These are phyloP conservation scores for Penicillium sp. DNA, from an alignment of 2,329 filamentous ascomycete species.

Conservation along the genomic window DNA sequence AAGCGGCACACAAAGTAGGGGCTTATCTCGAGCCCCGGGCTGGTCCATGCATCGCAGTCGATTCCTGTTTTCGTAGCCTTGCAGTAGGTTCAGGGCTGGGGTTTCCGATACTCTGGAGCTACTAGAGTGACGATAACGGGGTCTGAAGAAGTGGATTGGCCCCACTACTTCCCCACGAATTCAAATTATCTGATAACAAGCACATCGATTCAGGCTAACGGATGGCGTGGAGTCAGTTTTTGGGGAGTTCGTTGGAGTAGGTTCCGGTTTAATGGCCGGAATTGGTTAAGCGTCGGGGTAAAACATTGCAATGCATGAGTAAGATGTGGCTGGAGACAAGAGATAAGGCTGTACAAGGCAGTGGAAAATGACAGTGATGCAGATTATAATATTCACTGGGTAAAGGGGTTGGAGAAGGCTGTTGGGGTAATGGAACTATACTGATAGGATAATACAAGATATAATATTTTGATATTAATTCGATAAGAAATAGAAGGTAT, in stretches of 20 bases:
- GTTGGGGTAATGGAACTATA: background rate
- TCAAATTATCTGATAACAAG: constrained; percentile 14
- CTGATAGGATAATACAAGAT: background rate
- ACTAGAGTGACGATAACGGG: constrained; percentile 3
- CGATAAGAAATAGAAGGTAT: background rate
- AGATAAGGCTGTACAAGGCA: background rate
- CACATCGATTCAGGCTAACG: background rate
- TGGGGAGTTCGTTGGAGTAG: constrained; percentile 9
- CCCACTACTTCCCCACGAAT: constrained; percentile 16
- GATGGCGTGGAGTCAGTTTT: background rate
- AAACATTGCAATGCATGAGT: background rate
- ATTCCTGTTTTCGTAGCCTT: background rate
- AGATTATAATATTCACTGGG: background rate
- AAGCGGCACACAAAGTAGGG: background rate
- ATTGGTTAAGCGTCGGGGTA: constrained; percentile 5
- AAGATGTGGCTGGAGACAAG: background rate
- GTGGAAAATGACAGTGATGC: background rate
- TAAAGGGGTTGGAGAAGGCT: background rate
- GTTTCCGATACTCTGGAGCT: background rate
- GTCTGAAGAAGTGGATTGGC: background rate
- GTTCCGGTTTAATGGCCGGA: background rate
- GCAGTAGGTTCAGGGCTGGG: background rate
- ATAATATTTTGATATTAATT: background rate
- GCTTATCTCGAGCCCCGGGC: constrained; percentile 8
- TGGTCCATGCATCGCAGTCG: constrained; percentile 3